Evolutionary conservation across 768 basidiomycete genomes (phyloP), one percentile per base, ranked within the genome.

Genomic region (Lactarius quietus): DNA sequence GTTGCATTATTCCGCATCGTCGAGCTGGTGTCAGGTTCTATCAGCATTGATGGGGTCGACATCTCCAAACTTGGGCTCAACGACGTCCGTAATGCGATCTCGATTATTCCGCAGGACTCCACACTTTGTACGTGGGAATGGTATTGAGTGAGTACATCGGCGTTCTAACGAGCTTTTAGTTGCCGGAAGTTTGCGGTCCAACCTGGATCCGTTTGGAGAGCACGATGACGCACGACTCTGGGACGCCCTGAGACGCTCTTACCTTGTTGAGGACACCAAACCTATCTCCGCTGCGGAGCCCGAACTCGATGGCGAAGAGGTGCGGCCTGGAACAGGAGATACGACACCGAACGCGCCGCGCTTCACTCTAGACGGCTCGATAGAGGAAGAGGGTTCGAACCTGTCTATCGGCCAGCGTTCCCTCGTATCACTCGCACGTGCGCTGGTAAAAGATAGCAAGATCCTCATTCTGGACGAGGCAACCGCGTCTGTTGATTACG

Each of bases 391-490:
- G 73, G 95, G 95, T 28, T 79, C 78, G 33, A 95, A 95, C 73
- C 71, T 95, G 67, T 91, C 89, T 8, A 87, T 93, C 41, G 90
- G 91, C 33, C 83, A 85, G 85, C 83, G 93, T 28, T 91, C 88
- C 12, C 78, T 96, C 36, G 90, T 96, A 23, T 92, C 91, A 3
- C 81, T 96, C 35, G 95, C 95, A 18, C 82, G 95, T 38, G 95
- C 95, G 0, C 76, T 97, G 29, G 94, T 96, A 38, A 92, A 94
- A 70, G 84, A 94, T 72, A 82, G 89, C 15, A 88, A 85, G 73
- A 85, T 96, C 36, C 86, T 95, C 57, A 86, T 97, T 54, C 80
- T 98, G 14, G 95, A 97, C 73, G 94, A 95, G 78, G 93, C 93
- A 0, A 95, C 93, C 57, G 91, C 91, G n/a, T 90, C 89, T 14